phyloP scores from a whole-genome alignment of 768 basidiomycete species.

The Xerocomus brunneocitrinus region DNA sequence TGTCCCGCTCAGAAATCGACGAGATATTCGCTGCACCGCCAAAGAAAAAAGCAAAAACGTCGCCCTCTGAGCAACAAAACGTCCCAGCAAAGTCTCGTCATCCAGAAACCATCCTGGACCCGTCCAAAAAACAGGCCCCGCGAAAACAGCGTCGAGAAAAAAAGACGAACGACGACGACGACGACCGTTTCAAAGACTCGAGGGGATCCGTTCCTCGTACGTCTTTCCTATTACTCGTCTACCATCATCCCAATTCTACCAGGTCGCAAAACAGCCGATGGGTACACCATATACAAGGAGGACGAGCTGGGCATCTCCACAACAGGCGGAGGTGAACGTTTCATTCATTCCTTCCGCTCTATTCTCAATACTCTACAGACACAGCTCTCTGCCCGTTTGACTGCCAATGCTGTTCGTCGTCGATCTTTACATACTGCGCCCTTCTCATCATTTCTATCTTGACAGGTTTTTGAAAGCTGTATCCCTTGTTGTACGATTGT shows the following conservation, averaged over 20 bases:
- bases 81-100: conserved; percentile 1
- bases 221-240: conserved; percentile 26
- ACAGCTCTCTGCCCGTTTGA: conserved; percentile 86
- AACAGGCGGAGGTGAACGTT: conserved; percentile 63
- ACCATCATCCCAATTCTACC: conserved; percentile 12
- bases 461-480: conserved; percentile 25
- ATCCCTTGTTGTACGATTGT: no score
- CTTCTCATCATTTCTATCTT: background rate
- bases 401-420: conserved; percentile 75
- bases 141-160: conserved; percentile 33
- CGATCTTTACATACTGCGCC: background rate
- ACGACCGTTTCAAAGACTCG: conserved; percentile 65
- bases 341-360: conserved; percentile 7
- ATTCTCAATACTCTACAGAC: conserved; percentile 44
- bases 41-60: conserved; percentile 37
- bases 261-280: conserved; percentile 81
- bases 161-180: conserved; percentile 29
- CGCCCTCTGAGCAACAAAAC: background rate
- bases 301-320: conserved; percentile 70
- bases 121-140: conserved; percentile 39
- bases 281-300: conserved; percentile 75
- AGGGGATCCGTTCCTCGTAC: conserved; percentile 66
- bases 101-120: conserved; percentile 64
- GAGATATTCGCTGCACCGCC: conserved; percentile 65
- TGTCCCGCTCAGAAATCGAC: conserved; percentile 76